Percentiles rank a stretch among this genome's conserved stretches.
Evolutionary conservation across 768 basidiomycete species (phyloP).

Genomic region (Xanthoconium stramineum): DNA sequence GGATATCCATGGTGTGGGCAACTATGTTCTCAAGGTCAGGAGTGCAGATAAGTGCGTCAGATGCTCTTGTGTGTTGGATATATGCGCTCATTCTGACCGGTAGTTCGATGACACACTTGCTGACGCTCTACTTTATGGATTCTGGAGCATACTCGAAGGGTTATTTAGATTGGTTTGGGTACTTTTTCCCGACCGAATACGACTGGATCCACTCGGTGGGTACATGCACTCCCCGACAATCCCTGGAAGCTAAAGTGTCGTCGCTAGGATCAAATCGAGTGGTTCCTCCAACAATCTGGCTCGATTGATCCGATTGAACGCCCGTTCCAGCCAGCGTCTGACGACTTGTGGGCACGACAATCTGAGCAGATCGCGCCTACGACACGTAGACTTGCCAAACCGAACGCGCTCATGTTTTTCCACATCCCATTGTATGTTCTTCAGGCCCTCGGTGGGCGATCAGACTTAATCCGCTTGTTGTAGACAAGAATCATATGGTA

Average conservation of each 20-base stretch:
- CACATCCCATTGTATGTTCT: conserved; percentile 84
- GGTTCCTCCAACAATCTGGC: conserved; percentile 85
- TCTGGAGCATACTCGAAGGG: conserved; percentile 75
- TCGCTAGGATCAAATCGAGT: conserved; percentile 69
- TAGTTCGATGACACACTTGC: conserved; percentile 83
- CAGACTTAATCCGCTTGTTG: not conserved
- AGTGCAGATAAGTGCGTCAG: conserved; percentile 78
- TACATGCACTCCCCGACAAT: not conserved
- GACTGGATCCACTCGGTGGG: conserved; percentile 78
- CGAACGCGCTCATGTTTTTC: conserved; percentile 97
- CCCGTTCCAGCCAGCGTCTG: conserved; percentile 77
- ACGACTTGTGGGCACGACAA: conserved; percentile 62
- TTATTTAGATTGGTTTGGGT: conserved; percentile 53
- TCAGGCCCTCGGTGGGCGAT: not conserved
- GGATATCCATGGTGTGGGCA: conserved; percentile 86
- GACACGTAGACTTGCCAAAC: conserved; percentile 69
- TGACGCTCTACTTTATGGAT: conserved; percentile 90
- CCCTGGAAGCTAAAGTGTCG: not conserved
- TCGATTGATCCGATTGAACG: conserved; percentile 73
- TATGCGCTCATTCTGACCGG: conserved; percentile 5
- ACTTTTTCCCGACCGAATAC: conserved; percentile 67
- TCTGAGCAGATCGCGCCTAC: conserved; percentile 56
- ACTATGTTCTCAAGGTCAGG: conserved; percentile 82
- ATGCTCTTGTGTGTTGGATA: not conserved
- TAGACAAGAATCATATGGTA: conserved; percentile 72